Evolutionary conservation across 2,329 filamentous ascomycete species (phyloP).

Genomic region (Monilinia polystroma): DNA sequence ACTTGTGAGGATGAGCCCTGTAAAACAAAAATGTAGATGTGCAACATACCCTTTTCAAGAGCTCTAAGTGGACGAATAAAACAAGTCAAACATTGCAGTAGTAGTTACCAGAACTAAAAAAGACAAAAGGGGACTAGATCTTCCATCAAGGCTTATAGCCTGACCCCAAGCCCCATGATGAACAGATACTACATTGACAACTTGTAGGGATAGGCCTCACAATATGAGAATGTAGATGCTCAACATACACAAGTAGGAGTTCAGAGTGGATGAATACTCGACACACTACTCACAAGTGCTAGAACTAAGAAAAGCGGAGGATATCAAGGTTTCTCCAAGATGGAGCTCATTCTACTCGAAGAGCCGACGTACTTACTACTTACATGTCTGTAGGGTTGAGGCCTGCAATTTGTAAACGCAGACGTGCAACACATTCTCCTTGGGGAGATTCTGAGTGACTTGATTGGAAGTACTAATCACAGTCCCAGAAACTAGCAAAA

Average conservation of each 20-base stretch:
- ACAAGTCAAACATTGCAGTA: too few species aligned
- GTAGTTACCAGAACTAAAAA: too few species aligned
- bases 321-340: neutral
- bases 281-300: neutral
- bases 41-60: neutral
- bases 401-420: neutral
- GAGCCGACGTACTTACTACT: too few species aligned
- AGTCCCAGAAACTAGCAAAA: too few species aligned
- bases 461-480: neutral
- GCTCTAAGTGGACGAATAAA: neutral
- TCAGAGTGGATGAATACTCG: neutral
- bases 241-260: neutral
- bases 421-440: neutral
- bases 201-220: neutral
- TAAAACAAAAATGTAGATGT: neutral
- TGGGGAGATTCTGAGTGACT: neutral
- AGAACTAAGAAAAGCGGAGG: neutral
- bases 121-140: too few species aligned
- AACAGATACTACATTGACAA: too few species aligned
- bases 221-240: neutral
- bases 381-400: neutral
- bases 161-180: too few species aligned
- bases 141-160: too few species aligned
- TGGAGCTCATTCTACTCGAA: neutral
- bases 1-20: too few species aligned